A percentile compares a stretch with the other conserved stretches of the same genome.
These are phyloP conservation scores for Striga hermonthica DNA, from an alignment of 305 asterid genomes.

Conservation along the genomic window DNA sequence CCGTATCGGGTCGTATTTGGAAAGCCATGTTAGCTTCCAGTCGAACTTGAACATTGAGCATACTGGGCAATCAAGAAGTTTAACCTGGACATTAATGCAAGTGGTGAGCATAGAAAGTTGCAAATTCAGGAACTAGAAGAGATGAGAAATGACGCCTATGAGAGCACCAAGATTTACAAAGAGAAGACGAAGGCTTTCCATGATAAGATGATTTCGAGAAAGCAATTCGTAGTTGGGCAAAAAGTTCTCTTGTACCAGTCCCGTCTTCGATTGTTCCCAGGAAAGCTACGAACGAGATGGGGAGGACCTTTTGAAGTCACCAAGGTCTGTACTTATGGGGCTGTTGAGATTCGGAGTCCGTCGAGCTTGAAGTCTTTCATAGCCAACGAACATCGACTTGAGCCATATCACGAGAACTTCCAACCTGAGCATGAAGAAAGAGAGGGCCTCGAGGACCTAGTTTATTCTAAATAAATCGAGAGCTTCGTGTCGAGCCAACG, in stretches of 20 bases:
- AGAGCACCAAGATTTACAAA: neutral
- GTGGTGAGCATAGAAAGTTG: neutral
- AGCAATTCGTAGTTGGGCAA: neutral
- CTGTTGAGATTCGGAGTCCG: too few species aligned
- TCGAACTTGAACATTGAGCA: neutral
- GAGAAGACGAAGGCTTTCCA: neutral
- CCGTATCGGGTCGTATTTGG: neutral
- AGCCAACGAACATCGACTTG: too few species aligned
- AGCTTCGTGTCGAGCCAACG: too few species aligned
- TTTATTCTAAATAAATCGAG: too few species aligned
- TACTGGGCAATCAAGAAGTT: neutral
- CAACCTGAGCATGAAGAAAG: too few species aligned
- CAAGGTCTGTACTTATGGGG: too few species aligned
- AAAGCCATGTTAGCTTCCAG: constrained; percentile 4
- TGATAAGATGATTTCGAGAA: neutral
- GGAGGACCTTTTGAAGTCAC: too few species aligned
- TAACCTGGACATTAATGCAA: neutral
- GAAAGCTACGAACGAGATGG: too few species aligned
- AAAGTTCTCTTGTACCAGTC: neutral
- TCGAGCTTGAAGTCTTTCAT: too few species aligned
- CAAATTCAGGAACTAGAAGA: neutral
- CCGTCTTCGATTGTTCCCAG: too few species aligned
- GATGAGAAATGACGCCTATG: neutral
- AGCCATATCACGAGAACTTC: too few species aligned
- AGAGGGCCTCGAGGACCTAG: too few species aligned